Conservation (phyloP, 495 filamentous ascomycete genomes). For the Cudoniella acicularis region DNA sequence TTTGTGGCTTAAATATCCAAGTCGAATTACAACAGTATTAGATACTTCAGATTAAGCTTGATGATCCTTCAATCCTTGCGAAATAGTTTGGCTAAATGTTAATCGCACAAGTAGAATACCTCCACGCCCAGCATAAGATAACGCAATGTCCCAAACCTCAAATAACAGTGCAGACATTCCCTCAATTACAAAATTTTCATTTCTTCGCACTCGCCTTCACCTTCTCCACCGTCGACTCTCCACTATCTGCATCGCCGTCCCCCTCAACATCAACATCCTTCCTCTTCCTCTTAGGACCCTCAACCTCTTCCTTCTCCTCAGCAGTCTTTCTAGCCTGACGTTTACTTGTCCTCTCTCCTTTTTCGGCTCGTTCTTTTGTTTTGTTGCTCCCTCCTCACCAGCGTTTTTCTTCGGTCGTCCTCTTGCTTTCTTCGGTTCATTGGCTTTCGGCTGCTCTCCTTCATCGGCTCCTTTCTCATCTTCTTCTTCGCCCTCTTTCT, state of each 20-base stretch:
- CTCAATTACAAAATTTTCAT: background rate
- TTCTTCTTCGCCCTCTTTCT: background rate
- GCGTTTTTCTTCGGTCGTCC: background rate
- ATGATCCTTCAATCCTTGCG: no score
- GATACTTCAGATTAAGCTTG: no score
- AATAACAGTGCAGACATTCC: no score
- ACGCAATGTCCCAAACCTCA: no score
- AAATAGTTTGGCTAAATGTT: no score
- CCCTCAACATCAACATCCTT: slow-evolving; percentile 3
- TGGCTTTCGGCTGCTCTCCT: background rate
- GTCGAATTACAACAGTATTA: no score
- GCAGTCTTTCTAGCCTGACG: slow-evolving; percentile 7
- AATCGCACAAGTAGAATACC: no score
- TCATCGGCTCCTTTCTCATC: background rate
- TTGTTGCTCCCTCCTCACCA: background rate
- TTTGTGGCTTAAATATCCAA: no score
- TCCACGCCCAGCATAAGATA: no score
- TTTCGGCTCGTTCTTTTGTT: slow-evolving; percentile 9
- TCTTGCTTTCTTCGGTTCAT: background rate
- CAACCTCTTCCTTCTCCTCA: background rate
- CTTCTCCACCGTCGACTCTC: no score
- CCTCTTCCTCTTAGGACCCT: background rate
- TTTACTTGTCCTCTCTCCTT: slow-evolving; percentile 11
- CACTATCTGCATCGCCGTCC: background rate
- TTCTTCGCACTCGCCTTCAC: background rate